A percentile compares a stretch with the other conserved stretches of the same genome.
These are phyloP conservation scores for Erythrophleum fordii DNA, from an alignment of 306 rosid species.

Conservation along the genomic window DNA sequence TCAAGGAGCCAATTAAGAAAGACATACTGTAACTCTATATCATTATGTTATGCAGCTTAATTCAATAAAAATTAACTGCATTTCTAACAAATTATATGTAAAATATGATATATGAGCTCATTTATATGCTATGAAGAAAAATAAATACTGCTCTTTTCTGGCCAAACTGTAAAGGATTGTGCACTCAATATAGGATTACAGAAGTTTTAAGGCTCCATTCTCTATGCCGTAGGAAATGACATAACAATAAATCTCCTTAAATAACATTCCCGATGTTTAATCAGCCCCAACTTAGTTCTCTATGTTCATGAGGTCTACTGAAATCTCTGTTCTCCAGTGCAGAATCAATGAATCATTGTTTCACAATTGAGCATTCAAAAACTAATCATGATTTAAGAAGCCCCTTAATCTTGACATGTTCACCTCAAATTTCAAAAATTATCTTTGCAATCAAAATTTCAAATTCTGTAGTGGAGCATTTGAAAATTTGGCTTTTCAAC, in stretches of 20 bases:
- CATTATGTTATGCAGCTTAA: neutral
- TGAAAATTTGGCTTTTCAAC: neutral
- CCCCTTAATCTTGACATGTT: neutral
- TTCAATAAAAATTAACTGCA: neutral
- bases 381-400: neutral
- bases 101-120: neutral
- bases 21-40: neutral
- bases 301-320: neutral
- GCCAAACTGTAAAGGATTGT: neutral
- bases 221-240: neutral
- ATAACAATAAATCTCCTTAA: neutral
- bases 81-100: neutral
- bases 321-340: neutral
- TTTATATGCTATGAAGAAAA: neutral
- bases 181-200: neutral
- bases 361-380: neutral
- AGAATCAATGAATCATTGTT: neutral
- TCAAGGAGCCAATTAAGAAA: neutral
- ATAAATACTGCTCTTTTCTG: neutral
- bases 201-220: neutral
- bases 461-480: conserved; percentile 20
- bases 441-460: neutral
- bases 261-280: neutral
- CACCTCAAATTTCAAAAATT: neutral
- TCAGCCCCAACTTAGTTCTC: neutral